Conservation (phyloP, 208 protist genomes). For the Phytomonas francai region DNA sequence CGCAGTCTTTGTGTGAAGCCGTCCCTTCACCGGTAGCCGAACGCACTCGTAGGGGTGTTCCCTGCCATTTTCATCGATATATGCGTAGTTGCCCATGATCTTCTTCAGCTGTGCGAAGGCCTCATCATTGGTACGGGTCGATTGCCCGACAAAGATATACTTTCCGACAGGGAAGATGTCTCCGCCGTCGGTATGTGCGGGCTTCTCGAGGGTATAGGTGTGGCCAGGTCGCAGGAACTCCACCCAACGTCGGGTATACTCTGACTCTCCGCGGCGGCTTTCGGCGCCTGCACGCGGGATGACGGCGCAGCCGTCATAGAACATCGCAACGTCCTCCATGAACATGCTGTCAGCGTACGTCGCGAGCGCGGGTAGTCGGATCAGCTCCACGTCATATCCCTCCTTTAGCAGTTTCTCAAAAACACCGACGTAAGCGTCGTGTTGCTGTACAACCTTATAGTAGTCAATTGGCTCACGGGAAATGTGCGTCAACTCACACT, state of each 20-base stretch:
- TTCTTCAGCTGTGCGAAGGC: slow-evolving; percentile 36
- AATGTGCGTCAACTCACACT: slow-evolving; percentile 49
- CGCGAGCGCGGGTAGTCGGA: slow-evolving; percentile 28
- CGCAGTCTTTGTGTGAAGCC: slow-evolving; percentile 41
- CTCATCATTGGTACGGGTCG: slow-evolving; percentile 39
- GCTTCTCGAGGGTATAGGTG: slow-evolving; percentile 25
- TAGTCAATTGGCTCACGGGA: slow-evolving; percentile 34
- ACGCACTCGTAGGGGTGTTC: slow-evolving; percentile 36
- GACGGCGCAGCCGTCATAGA: slow-evolving; percentile 37
- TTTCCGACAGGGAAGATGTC: slow-evolving; percentile 36
- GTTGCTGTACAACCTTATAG: slow-evolving; percentile 19
- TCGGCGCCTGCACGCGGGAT: slow-evolving; percentile 36
- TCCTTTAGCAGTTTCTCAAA: slow-evolving; percentile 30
- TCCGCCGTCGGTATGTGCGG: slow-evolving; percentile 34
- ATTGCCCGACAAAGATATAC: slow-evolving; percentile 46
- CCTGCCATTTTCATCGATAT: slow-evolving; percentile 3
- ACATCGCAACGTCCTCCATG: slow-evolving; percentile 40
- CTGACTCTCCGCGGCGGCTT: slow-evolving; percentile 33
- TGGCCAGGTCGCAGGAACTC: slow-evolving; percentile 21
- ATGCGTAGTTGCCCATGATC: slow-evolving; percentile 18
- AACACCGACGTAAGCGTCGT: slow-evolving; percentile 35
- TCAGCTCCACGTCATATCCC: slow-evolving; percentile 36
- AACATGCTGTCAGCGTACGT: slow-evolving; percentile 48
- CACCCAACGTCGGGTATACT: slow-evolving; percentile 26
- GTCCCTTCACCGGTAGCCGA: slow-evolving; percentile 21